Evolutionary conservation across 345 rosid species (phyloP), one percentile per base, ranked within the genome.

Genomic region (Trapa incisa): DNA sequence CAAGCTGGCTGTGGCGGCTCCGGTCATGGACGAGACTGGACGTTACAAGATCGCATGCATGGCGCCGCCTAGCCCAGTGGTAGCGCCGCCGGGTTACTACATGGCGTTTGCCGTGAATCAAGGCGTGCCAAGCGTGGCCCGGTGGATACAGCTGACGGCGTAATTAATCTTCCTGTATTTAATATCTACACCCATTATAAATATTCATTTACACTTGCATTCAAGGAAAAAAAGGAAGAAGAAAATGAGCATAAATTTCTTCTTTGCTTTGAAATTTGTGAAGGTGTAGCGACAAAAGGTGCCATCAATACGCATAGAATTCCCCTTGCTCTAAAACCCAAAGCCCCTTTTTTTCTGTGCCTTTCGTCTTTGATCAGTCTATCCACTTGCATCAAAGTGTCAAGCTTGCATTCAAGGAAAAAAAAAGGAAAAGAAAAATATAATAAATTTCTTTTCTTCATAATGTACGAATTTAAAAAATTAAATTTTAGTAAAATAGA

Each of bases 61-160:
- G 32, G 96, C 96, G 8, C 97, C 97, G 11, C 90, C 86, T 0
- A 84, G 68, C 60, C 83, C 87, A 4, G 89, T 82, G 64, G 88
- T 88, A 63, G 86, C 98, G 72, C 97, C 97, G 2, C 96, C 96
- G 1, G 89, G 94, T 9, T 93, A 90, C 69, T 93, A 93, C 65
- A 93, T 93, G 97, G 89, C 83, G 0, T 93, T 90, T 39, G 92
- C 87, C 0, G 91, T 90, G 29, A 90, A 90, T 61, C 90, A 87
- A 54, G 96, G 92, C 5, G 95, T 93, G 77, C 97, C 98, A n/a
- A 86, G 97, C 70, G 71, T 83, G 0, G 97, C 96, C 3, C 77
- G 84, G 5, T 93, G 97, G 98, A 83, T 93, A 35, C 98, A 82
- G 67, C 71, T 92, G 73, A 80, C 80, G 38, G 53, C 82, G 47